These are phyloP conservation scores for Ilyonectria robusta DNA, from an alignment of 2,329 filamentous ascomycete species.

Conservation along the genomic window DNA sequence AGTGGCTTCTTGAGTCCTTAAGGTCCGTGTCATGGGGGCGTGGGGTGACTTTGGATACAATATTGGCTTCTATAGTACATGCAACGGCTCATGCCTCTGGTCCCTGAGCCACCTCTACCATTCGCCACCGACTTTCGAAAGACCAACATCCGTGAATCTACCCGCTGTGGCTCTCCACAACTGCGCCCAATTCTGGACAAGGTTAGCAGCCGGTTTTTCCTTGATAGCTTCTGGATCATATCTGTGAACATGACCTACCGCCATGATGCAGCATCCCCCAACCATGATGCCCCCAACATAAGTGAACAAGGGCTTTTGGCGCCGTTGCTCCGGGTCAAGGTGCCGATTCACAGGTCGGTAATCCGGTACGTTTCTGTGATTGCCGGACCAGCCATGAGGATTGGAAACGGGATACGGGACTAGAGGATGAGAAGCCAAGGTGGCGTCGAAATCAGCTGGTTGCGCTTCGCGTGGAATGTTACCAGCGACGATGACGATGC, in stretches of 20 bases:
- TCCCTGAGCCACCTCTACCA: no score
- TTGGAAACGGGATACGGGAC: constrained; percentile 7
- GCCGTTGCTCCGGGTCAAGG: background rate
- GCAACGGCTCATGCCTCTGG: no score
- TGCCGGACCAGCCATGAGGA: constrained; percentile 1
- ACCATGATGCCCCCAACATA: constrained; percentile 7
- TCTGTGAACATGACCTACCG: background rate
- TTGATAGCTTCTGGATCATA: no score
- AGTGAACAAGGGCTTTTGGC: background rate
- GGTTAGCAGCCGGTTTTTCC: no score
- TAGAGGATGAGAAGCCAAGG: background rate
- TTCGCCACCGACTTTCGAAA: no score
- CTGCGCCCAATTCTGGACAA: no score
- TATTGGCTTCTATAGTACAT: no score
- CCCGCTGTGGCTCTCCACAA: no score
- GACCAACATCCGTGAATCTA: no score
- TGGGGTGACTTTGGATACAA: no score
- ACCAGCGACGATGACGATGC: background rate
- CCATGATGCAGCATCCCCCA: background rate
- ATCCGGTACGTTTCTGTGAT: background rate
- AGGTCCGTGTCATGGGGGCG: no score
- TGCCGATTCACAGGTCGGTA: constrained; percentile 10
- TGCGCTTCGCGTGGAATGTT: background rate
- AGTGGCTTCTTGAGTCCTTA: no score
- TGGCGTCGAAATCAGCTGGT: background rate